These are phyloP conservation scores for Myxozyma neglecta DNA, from an alignment of 805 yeast species.

Conservation along the genomic window DNA sequence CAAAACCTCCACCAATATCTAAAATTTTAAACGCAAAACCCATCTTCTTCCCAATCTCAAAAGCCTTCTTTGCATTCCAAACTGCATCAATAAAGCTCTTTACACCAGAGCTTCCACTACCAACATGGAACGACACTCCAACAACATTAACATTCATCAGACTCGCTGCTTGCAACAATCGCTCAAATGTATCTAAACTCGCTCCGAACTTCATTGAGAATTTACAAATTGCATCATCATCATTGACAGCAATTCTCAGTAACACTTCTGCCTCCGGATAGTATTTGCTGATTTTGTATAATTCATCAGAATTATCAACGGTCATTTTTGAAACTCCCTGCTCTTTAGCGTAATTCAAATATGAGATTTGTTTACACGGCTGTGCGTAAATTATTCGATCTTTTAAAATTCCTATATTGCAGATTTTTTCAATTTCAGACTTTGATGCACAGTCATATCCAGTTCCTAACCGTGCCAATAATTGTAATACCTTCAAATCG, in stretches of 20 bases:
- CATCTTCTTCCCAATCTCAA: constrained; percentile 53
- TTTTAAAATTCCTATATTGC: constrained; percentile 62
- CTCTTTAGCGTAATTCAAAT: constrained; percentile 64
- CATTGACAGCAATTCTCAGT: constrained; percentile 86
- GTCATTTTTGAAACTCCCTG: constrained; percentile 69
- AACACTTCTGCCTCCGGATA: constrained; percentile 72
- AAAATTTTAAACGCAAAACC: constrained; percentile 58
- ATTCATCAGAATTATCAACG: constrained; percentile 84
- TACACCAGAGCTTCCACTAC: constrained; percentile 73
- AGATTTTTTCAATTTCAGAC: constrained; percentile 69
- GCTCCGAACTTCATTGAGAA: constrained; percentile 90
- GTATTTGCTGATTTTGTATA: constrained; percentile 63
- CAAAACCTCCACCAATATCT: constrained; percentile 95
- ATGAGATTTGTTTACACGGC: constrained; percentile 85
- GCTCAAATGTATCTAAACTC: constrained; percentile 51
- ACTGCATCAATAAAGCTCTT: constrained; percentile 35
- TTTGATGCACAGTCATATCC: constrained; percentile 94
- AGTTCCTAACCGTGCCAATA: constrained; percentile 61
- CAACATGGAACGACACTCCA: constrained; percentile 97
- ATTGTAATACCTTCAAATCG: constrained; percentile 55
- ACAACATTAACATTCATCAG: constrained; percentile 61
- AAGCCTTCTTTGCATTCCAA: constrained; percentile 65
- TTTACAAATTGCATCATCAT: constrained; percentile 80
- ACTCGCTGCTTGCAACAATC: constrained; percentile 61
- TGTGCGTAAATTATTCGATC: constrained; percentile 82